Conservation (phyloP, 768 basidiomycete species). For the Fomitopsis serialis region DNA sequence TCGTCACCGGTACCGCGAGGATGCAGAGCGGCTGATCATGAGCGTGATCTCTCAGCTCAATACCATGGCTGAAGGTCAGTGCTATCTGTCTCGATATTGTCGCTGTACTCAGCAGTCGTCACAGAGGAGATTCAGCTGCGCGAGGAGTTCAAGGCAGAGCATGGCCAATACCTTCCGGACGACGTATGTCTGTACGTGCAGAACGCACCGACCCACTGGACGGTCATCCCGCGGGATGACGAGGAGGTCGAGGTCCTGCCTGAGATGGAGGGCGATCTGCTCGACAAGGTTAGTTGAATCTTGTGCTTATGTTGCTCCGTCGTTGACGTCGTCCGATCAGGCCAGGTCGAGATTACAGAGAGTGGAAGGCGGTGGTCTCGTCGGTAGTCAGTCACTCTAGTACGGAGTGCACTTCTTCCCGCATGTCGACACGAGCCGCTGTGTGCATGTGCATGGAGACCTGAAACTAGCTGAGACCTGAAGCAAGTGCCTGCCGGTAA, state of each 20-base stretch:
- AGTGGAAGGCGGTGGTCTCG: slow-evolving; percentile 4
- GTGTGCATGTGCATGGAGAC: background rate
- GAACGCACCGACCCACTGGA: slow-evolving; percentile 71
- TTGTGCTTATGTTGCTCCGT: background rate
- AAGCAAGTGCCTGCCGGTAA: background rate
- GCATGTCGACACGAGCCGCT: too few species aligned
- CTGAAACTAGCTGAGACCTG: too few species aligned
- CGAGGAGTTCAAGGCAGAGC: slow-evolving; percentile 64
- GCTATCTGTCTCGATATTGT: background rate
- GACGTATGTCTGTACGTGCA: slow-evolving; percentile 77
- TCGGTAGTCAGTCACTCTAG: slow-evolving; percentile 16
- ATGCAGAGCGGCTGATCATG: slow-evolving; percentile 56
- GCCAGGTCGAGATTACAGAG: slow-evolving; percentile 18
- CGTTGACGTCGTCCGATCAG: slow-evolving; percentile 15
- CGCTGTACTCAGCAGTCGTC: background rate
- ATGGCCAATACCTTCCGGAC: slow-evolving; percentile 69
- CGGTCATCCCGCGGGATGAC: slow-evolving; percentile 53
- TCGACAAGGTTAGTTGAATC: slow-evolving; percentile 40
- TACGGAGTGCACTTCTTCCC: too few species aligned
- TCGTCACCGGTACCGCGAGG: slow-evolving; percentile 60
- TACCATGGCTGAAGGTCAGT: slow-evolving; percentile 59
- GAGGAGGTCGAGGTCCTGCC: slow-evolving; percentile 57
- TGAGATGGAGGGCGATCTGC: slow-evolving; percentile 52
- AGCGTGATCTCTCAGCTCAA: slow-evolving; percentile 62
- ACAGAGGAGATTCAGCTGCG: slow-evolving; percentile 66